A percentile compares a stretch with the other conserved stretches of the same genome.
Conservation (phyloP, 768 basidiomycete genomes). For the Panus rudis region DNA sequence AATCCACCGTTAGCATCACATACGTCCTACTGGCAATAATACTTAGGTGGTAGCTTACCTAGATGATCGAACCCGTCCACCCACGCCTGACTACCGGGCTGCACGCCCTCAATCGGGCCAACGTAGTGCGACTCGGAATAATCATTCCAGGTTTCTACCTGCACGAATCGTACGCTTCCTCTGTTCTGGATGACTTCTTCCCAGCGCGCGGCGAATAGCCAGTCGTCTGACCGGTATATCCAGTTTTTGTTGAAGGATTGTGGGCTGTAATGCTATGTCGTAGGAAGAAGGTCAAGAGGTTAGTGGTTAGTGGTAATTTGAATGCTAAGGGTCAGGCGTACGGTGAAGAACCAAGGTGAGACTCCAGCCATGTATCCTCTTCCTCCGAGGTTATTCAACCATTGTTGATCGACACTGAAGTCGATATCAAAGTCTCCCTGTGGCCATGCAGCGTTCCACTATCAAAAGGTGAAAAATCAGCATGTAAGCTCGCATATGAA, state of each 20-base stretch:
- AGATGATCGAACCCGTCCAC: slow-evolving; percentile 34
- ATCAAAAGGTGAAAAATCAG: slow-evolving; percentile 7
- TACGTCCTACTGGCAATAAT: too few species aligned
- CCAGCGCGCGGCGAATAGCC: slow-evolving; percentile 63
- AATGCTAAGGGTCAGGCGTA: too few species aligned
- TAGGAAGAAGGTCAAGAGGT: not conserved
- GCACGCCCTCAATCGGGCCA: slow-evolving; percentile 37
- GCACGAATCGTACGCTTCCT: slow-evolving; percentile 51
- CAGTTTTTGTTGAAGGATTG: slow-evolving; percentile 71
- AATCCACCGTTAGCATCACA: too few species aligned
- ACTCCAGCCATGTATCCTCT: slow-evolving; percentile 44
- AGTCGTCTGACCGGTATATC: slow-evolving; percentile 61
- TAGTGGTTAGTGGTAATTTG: not conserved
- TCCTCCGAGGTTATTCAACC: slow-evolving; percentile 15
- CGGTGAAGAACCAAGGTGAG: slow-evolving; percentile 74
- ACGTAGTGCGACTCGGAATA: slow-evolving; percentile 55
- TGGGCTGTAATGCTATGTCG: slow-evolving; percentile 47
- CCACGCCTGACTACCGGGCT: slow-evolving; percentile 35
- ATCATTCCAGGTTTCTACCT: slow-evolving; percentile 64
- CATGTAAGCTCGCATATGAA: too few species aligned
- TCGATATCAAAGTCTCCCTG: slow-evolving; percentile 23
- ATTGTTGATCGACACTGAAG: slow-evolving; percentile 16
- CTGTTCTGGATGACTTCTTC: slow-evolving; percentile 52
- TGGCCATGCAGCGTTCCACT: slow-evolving; percentile 85
- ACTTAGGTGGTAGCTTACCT: slow-evolving; percentile 11